These are phyloP conservation scores for Brassica balearica DNA, from an alignment of 441 rosid genomes.

Conservation along the genomic window DNA sequence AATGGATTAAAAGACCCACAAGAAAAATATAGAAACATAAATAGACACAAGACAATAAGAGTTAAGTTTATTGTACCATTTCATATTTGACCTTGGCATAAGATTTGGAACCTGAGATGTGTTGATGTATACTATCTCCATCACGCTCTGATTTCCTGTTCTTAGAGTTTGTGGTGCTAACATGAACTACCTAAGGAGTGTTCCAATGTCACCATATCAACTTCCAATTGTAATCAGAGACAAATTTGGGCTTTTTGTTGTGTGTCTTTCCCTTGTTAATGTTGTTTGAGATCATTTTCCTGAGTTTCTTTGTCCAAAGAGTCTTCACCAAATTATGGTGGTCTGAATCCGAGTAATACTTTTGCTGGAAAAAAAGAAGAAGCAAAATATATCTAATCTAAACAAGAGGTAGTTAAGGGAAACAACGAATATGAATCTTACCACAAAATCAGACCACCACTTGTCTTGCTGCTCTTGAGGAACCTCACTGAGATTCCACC, in stretches of 20 bases:
- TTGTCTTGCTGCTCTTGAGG: not conserved
- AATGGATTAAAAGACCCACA: not conserved
- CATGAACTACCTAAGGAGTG: not conserved
- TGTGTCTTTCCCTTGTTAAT: not conserved
- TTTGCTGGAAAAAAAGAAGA: not conserved
- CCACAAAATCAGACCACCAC: not conserved
- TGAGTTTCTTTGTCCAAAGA: not conserved
- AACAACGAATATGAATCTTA: not conserved
- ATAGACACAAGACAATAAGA: not conserved
- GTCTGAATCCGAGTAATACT: not conserved
- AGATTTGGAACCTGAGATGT: constrained; percentile 2
- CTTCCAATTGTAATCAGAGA: not conserved
- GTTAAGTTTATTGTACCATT: not conserved
- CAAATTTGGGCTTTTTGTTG: not conserved
- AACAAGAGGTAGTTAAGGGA: not conserved
- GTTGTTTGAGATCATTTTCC: not conserved
- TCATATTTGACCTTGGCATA: not conserved
- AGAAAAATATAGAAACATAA: not conserved
- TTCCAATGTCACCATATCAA: not conserved
- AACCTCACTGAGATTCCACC: not conserved
- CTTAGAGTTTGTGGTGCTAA: not conserved
- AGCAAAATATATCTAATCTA: not conserved
- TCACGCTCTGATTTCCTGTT: not conserved
- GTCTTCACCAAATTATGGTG: not conserved
- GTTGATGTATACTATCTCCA: constrained; percentile 5